Percentiles rank a stretch among this genome's conserved stretches.
Evolutionary conservation across 257 asterid genomes (phyloP).

Genomic region (Thymus quinquecostatus): DNA sequence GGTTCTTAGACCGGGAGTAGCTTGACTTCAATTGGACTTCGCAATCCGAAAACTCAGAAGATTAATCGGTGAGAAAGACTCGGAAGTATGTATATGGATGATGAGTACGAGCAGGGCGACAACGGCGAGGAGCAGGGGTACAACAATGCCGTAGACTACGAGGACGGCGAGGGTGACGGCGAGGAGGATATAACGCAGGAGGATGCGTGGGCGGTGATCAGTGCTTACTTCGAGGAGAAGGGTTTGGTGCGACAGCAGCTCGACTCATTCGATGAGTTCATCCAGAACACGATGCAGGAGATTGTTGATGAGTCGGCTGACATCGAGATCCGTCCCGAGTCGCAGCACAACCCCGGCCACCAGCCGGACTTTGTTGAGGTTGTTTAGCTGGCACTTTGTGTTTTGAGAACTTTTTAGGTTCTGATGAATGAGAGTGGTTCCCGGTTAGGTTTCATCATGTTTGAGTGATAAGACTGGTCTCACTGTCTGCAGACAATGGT

Average conservation of each 20-base stretch:
- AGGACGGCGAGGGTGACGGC: conserved; percentile 37
- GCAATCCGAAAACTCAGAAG: background rate
- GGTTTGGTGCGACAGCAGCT: conserved; percentile 96
- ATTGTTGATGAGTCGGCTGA: conserved; percentile 93
- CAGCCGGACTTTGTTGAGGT: conserved; percentile 96
- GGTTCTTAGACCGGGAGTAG: background rate
- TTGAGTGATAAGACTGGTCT: background rate
- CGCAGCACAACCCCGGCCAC: conserved; percentile 93
- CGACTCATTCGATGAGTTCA: conserved; percentile 95
- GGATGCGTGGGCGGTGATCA: conserved; percentile 97
- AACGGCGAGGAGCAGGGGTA: conserved; percentile 42
- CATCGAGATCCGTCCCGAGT: conserved; percentile 95
- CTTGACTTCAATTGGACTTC: conserved; percentile 30
- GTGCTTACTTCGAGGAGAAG: conserved; percentile 95
- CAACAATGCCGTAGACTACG: conserved; percentile 55
- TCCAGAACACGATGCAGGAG: conserved; percentile 97
- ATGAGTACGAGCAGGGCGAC: conserved; percentile 43
- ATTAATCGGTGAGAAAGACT: background rate
- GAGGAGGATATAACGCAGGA: conserved; percentile 94
- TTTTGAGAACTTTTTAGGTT: conserved; percentile 29
- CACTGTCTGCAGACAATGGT: background rate
- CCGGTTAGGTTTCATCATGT: conserved; percentile 10
- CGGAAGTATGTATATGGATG: conserved; percentile 64
- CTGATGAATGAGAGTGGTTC: background rate
- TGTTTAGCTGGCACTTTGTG: conserved; percentile 13